phyloP scores from a whole-genome alignment of 108 stramenopile genomes.

The Discostella pseudostelligera region DNA sequence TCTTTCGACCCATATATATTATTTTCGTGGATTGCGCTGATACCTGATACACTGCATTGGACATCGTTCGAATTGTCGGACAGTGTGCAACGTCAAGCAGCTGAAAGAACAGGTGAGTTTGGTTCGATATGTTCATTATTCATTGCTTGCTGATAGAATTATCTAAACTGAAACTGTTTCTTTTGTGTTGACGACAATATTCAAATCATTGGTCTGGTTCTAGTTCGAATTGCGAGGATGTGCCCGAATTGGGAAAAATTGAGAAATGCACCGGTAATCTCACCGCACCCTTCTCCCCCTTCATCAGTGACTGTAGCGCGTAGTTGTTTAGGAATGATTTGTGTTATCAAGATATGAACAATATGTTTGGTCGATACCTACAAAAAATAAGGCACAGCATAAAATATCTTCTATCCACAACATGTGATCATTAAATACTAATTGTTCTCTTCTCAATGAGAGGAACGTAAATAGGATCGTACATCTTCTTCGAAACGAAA shows the following conservation, averaged over 20 bases:
- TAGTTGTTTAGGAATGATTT: conserved; percentile 6
- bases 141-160: background rate
- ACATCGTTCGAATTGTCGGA: conserved; percentile 32
- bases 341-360: background rate
- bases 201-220: background rate
- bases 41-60: background rate
- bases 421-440: conserved; percentile 27
- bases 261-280: too few relatives aligned
- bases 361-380: too few relatives aligned
- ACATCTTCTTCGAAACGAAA: conserved; percentile 80
- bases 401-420: background rate
- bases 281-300: too few relatives aligned
- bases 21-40: background rate
- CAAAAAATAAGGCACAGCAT: too few relatives aligned
- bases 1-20: too few relatives aligned
- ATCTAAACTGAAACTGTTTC: background rate
- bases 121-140: background rate
- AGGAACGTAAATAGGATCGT: conserved; percentile 86
- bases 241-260: conserved; percentile 31
- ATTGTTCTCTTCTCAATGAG: conserved; percentile 73
- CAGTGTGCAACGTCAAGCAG: conserved; percentile 59
- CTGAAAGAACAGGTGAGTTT: conserved; percentile 38
- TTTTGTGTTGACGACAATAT: background rate
- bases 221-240: conserved; percentile 62
- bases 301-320: too few relatives aligned